Evolutionary conservation across 345 rosid species (phyloP), one percentile per base, ranked within the genome.

Genomic region (Turnera subulata): DNA sequence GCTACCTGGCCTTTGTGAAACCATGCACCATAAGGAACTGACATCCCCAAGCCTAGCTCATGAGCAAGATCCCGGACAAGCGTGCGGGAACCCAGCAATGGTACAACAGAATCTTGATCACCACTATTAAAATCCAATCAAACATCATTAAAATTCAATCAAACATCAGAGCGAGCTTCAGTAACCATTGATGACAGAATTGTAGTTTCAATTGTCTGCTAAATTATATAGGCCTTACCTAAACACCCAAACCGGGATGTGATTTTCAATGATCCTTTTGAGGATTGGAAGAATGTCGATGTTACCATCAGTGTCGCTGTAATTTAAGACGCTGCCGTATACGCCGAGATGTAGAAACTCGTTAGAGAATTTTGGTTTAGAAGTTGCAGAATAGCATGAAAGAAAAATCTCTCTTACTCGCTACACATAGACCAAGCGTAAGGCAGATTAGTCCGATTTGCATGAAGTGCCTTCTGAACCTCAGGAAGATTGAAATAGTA

Each of bases 401-500:
- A 26, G 15, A 14, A 5, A 42, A 48, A 17, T 6, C 18, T 23
- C 23, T 62, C 82, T 69, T 72, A 86, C 96, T 66, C 5, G 45
- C 89, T 84, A 71, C 98, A 91, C 95, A 84, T 86, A n/a, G 85
- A 59, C 98, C 97, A 89, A 12, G 42, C 4, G 65, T 86, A 78
- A 20, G 89, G 80, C 21, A 86, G 69, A 23, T 65, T 67, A 29
- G 96, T 89, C 17, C 85, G 78, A 64, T 89, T 92, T 0, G 96
- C 95, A 62, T 89, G 97, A 68, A 92, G 94, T 54, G 95, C 97
- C 71, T 74, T 73, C 76, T 89, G 98, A 58, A 92, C 98, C 71
- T 82, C 86, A 6, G 94, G 91, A 47, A 89, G 89, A 78, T 79
- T 89, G 65, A 92, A 66, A 73, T 92, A 89, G 72, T 86, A 69